Base-by-base conservation (phyloP, 495 filamentous ascomycete genomes). In the Articulospora tetracladia region DNA sequence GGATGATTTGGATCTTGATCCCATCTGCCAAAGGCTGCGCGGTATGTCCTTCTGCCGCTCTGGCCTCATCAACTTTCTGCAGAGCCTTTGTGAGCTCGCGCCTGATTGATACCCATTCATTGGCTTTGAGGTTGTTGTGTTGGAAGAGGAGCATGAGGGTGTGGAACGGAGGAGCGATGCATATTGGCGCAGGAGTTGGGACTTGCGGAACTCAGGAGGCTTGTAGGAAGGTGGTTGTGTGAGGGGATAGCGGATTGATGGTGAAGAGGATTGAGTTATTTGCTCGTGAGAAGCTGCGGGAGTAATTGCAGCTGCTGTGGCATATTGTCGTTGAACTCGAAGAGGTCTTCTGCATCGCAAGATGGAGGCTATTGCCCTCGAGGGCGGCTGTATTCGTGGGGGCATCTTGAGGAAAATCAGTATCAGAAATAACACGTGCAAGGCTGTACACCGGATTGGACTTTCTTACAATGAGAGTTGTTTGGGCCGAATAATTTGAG, bases 171-270 rank as follows among this genome's bases (percentile, higher is more conserved):
- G 84, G 60, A 97, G 80, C 8, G 95, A 95, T 59, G 93, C 93
- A 77, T 98, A 98, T 72, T 89, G 83, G 51, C 94, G 86, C 64
- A 95, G 87, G 47, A 98, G 86, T 72, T 98, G 93, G n/a, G 93
- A 87, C 77, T 97, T 96, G 62, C 94, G 90, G 69, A 86, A 83
- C 64, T 95, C 88, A 39, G 93, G 83, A 28, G 86, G 88, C 65
- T 91, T 88, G 72, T 94, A 86, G 30, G 91, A 97, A 11, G 92
- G 93, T 1, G 92, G 93, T 73, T 96, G 92, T 0, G 85, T 89
- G 6, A 83, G 79, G 26, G 90, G 86, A 62, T 76, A 82, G 30
- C 61, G 60, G 24, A 53, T 24, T 28, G 50, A 57, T 1, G 57
- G 48, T n/a, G 72, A 81, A 65, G 71, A 73, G 65, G 80, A 82